Evolutionary conservation across 2,329 filamentous ascomycete genomes (phyloP).

Genomic region (Fusarium dlaminii): DNA sequence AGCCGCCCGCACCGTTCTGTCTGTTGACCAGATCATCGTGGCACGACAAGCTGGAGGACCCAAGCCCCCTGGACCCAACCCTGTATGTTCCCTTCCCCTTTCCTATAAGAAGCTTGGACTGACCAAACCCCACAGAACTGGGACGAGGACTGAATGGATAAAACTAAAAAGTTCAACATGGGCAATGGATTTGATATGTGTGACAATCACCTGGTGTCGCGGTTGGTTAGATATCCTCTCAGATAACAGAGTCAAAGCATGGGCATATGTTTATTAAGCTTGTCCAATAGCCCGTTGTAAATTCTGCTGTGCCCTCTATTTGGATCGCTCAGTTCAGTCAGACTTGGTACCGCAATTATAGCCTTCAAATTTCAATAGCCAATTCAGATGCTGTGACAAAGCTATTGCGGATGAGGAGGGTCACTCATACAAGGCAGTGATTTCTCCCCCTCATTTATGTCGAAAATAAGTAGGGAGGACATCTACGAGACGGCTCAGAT

Average conservation of each 20-base stretch:
- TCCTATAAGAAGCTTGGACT: constrained; percentile 29
- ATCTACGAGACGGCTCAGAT: neutral
- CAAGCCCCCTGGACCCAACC: constrained; percentile 94
- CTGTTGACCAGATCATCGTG: constrained; percentile 99
- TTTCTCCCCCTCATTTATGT: no score
- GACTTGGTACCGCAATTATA: constrained; percentile 3
- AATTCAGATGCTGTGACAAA: neutral
- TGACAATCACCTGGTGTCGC: constrained; percentile 28
- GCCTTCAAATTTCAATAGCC: neutral
- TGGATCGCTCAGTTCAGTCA: constrained; percentile 7
- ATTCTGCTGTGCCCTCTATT: constrained; percentile 1
- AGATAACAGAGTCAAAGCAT: constrained; percentile 24
- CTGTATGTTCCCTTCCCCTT: constrained; percentile 55
- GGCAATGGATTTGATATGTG: constrained; percentile 31
- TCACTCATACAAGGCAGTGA: neutral
- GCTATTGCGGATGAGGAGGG: neutral
- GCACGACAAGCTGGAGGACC: constrained; percentile 96
- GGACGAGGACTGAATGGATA: constrained; percentile 66
- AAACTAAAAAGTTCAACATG: constrained; percentile 36
- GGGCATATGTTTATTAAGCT: constrained; percentile 19
- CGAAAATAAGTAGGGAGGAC: neutral
- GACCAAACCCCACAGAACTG: constrained; percentile 60
- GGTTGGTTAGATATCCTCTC: constrained; percentile 41
- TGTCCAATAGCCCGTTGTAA: constrained; percentile 1
- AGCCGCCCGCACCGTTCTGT: constrained; percentile 90